These are phyloP conservation scores for Penicillium griseofulvum DNA, from an alignment of 2,329 filamentous ascomycete genomes.

Conservation along the genomic window DNA sequence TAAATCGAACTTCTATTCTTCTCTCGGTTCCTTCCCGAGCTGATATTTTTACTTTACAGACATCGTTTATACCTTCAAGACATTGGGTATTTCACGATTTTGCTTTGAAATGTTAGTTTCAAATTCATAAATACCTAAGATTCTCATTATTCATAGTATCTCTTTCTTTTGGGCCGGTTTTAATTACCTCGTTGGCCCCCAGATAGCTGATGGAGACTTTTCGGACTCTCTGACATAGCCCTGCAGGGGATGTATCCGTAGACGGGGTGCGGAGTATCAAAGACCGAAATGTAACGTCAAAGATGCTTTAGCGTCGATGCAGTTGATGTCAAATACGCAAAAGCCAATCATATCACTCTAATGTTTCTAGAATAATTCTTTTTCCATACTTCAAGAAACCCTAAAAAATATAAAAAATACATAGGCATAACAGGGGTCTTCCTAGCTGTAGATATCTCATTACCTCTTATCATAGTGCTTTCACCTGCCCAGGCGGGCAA, in stretches of 20 bases:
- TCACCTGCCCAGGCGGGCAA: not conserved
- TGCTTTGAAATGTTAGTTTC: too few relatives aligned
- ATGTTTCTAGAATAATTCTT: not conserved
- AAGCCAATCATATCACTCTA: not conserved
- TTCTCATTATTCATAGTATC: too few relatives aligned
- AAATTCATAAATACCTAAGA: too few relatives aligned
- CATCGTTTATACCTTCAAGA: too few relatives aligned
- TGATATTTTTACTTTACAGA: too few relatives aligned
- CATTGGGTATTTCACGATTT: too few relatives aligned
- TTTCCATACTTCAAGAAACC: not conserved
- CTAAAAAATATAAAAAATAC: not conserved
- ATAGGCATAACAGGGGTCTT: not conserved
- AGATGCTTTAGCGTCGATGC: not conserved
- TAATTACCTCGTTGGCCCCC: too few relatives aligned
- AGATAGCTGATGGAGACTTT: too few relatives aligned
- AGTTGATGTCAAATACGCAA: not conserved
- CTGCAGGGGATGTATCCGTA: too few relatives aligned
- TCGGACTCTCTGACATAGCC: too few relatives aligned
- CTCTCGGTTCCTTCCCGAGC: not conserved
- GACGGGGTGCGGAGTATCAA: not conserved
- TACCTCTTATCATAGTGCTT: not conserved
- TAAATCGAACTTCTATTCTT: constrained; percentile 6
- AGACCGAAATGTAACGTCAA: not conserved
- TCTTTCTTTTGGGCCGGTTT: too few relatives aligned
- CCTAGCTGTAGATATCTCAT: not conserved